Evolutionary conservation across 2,329 filamentous ascomycete genomes (phyloP), one percentile per base, ranked within the genome.

Genomic region (Cercospora sp.): DNA sequence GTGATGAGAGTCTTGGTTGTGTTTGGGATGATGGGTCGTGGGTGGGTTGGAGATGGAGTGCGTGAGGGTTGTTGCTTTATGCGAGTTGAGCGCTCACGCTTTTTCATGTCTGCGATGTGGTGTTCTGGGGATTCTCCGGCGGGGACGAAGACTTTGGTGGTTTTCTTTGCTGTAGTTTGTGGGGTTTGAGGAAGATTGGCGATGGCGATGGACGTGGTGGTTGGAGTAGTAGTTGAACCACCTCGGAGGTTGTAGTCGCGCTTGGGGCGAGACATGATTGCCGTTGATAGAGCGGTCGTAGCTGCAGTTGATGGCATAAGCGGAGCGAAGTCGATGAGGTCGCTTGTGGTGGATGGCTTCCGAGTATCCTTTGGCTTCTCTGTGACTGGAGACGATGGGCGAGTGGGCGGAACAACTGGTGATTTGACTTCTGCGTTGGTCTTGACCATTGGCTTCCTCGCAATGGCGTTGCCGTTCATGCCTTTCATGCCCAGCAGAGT

Each of bases 41-140:
- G 77, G 68, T 75, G 75, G 45, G 73, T 85, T 81, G 4, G 84
- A 83, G 75, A 85, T 79, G 68, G 53, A n/a, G 61, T 65, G 53
- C 64, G 66, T 26, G 60, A 65, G 20, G 65, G 66, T 36, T 59
- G 51, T 20, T 45, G 53, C 36, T 55, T 64, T n/a, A 20, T 18
- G 48, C 48, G 48, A 26, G 62, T 57, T 6, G 48, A 57, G 5
- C 62, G 60, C 62, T 67, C 61, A 26, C 66, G 70, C 68, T 72
- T 70, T 67, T 67, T 69, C 42, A 65, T 65, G 20, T 73, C 73
- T 12, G 74, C 72, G 60, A 77, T 73, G 64, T 77, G 75, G 4
- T 53, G 16, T 18, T 73, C 69, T 23, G 69, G 68, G 9, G 74
- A 75, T 45, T 77, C 75, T 65, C 75, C 74, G 18, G 69, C 69